A percentile compares a stretch with the other conserved stretches of the same genome.
phyloP scores from a whole-genome alignment of 2,329 filamentous ascomycete species.

The Colletotrichum acutatum region DNA sequence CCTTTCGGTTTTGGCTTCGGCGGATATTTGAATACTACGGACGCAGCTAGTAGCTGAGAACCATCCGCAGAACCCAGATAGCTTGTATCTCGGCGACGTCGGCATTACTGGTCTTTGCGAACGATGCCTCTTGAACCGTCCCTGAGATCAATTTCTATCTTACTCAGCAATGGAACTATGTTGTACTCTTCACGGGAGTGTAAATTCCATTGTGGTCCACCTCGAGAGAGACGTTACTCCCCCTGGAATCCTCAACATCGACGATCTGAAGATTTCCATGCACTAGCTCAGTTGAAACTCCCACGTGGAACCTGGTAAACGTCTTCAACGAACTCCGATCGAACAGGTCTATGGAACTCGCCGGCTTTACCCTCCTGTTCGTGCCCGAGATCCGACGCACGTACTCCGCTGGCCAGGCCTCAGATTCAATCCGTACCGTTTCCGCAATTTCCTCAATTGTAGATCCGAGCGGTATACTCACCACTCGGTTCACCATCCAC shows the following conservation, averaged over 20 bases:
- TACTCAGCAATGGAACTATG: neutral
- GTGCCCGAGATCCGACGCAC: neutral
- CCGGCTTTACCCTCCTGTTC: neutral
- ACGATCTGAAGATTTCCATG: neutral
- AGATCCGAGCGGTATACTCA: neutral
- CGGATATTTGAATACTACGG: no score
- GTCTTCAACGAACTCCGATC: neutral
- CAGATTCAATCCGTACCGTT: neutral
- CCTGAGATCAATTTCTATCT: no score
- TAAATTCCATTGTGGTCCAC: neutral
- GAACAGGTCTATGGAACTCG: neutral
- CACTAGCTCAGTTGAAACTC: neutral
- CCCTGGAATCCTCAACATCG: neutral
- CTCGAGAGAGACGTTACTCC: neutral
- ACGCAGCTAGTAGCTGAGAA: no score
- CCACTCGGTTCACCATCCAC: conserved; percentile 16
- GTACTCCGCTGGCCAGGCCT: neutral
- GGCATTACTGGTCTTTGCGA: no score
- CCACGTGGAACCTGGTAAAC: neutral
- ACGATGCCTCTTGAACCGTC: no score
- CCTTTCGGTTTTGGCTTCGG: no score
- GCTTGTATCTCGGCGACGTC: no score
- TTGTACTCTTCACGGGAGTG: neutral
- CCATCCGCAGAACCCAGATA: no score
- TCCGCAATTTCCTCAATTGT: neutral